These are phyloP conservation scores for Endocalyx cinctus DNA, from an alignment of 2,329 filamentous ascomycete genomes.

Conservation along the genomic window DNA sequence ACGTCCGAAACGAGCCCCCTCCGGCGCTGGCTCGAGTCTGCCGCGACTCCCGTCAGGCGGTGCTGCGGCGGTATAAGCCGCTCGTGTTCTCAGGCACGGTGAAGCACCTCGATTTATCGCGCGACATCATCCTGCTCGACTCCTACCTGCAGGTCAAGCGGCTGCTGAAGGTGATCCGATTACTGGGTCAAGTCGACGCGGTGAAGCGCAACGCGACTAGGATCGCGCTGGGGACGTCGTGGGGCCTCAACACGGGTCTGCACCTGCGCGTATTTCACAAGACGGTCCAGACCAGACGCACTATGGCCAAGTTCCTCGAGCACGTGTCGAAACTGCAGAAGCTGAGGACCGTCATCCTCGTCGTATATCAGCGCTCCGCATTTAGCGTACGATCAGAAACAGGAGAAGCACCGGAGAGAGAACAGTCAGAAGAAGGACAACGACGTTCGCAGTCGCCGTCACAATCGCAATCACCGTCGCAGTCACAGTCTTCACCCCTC, in stretches of 20 bases:
- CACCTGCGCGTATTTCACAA: constrained; percentile 42
- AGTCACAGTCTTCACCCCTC: constrained; percentile 6
- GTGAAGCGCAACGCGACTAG: constrained; percentile 35
- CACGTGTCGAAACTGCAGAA: constrained; percentile 35
- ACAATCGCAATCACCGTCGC: too few species aligned
- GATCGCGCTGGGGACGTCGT: constrained; percentile 42
- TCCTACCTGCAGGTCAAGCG: constrained; percentile 44
- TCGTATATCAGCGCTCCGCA: constrained; percentile 44
- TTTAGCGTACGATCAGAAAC: too few species aligned
- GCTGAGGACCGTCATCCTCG: constrained; percentile 37
- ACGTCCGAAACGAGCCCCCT: constrained; percentile 40
- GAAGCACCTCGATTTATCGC: constrained; percentile 40
- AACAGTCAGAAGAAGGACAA: too few species aligned
- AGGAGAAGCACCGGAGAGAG: too few species aligned
- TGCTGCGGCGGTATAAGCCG: constrained; percentile 38
- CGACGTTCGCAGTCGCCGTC: too few species aligned
- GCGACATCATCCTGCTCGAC: constrained; percentile 43
- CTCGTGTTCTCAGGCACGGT: constrained; percentile 40
- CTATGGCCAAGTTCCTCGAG: constrained; percentile 37
- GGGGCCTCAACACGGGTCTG: constrained; percentile 40
- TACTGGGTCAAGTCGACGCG: constrained; percentile 41
- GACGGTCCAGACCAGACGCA: constrained; percentile 34
- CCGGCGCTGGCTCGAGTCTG: constrained; percentile 40
- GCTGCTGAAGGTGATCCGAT: constrained; percentile 40
- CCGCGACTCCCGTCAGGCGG: constrained; percentile 38